Percentiles rank a stretch among this genome's conserved stretches.
phyloP scores from a whole-genome alignment of 345 rosid species.

The Rhodamnia argentea region DNA sequence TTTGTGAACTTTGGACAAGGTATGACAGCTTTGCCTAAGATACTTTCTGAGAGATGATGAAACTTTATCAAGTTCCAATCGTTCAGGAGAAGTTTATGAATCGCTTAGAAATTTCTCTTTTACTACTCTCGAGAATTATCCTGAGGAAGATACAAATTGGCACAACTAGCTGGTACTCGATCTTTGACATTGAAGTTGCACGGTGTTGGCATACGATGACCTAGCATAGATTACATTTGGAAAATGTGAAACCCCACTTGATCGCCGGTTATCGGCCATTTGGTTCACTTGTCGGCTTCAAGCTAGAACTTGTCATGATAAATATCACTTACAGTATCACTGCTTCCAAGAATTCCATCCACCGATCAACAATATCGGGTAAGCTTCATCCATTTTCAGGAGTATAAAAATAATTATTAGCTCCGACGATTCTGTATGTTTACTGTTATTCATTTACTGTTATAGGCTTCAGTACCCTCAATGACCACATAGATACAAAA shows the following conservation, averaged over 20 bases:
- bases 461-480: background rate
- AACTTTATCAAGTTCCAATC: constrained; percentile 7
- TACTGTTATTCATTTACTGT: background rate
- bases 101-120: background rate
- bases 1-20: constrained; percentile 4
- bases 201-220: background rate
- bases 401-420: no score
- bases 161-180: background rate
- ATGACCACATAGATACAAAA: background rate
- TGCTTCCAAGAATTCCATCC: background rate
- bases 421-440: background rate
- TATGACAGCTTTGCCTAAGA: background rate
- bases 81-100: constrained; percentile 10
- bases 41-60: background rate
- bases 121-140: background rate
- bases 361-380: background rate
- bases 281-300: background rate
- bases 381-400: background rate
- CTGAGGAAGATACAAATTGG: background rate
- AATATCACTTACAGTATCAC: background rate
- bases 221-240: background rate
- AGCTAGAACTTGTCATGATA: background rate
- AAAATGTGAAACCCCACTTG: background rate
- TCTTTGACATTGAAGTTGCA: background rate
- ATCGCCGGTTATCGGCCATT: background rate